These are phyloP conservation scores for Penicillium salamii DNA, from an alignment of 495 filamentous ascomycete genomes.

Conservation along the genomic window DNA sequence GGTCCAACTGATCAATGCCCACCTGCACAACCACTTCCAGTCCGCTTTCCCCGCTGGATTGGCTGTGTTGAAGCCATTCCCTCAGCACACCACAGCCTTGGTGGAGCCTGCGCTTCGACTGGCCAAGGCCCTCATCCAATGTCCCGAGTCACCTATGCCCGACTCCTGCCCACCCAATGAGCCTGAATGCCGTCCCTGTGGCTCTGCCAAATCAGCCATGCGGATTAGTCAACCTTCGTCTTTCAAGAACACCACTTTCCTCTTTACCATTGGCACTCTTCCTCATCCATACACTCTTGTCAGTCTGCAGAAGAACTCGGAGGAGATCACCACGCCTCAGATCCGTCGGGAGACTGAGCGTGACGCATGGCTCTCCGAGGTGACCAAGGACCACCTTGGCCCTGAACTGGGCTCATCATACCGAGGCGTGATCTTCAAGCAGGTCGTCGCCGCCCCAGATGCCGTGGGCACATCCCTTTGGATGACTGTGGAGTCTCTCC, in stretches of 20 bases:
- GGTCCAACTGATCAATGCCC: constrained; percentile 74
- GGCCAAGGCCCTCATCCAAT: constrained; percentile 68
- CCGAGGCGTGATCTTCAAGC: constrained; percentile 74
- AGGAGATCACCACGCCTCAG: constrained; percentile 59
- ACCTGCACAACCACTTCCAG: constrained; percentile 85
- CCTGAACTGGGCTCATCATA: constrained; percentile 55
- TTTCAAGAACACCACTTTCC: constrained; percentile 58
- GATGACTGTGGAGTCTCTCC: constrained; percentile 71
- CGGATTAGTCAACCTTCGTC: constrained; percentile 54
- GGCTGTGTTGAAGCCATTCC: constrained; percentile 72
- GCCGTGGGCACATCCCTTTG: constrained; percentile 64
- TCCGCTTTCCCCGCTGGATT: constrained; percentile 74
- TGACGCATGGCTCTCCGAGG: constrained; percentile 72
- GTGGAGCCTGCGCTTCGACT: constrained; percentile 66
- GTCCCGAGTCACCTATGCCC: constrained; percentile 66
- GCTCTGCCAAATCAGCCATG: constrained; percentile 46
- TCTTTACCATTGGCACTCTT: constrained; percentile 81
- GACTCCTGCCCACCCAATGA: constrained; percentile 83
- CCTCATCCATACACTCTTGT: constrained; percentile 87
- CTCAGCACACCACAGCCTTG: constrained; percentile 67
- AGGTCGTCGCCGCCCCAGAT: constrained; percentile 67
- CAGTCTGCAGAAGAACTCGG: constrained; percentile 52
- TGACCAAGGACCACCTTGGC: constrained; percentile 69
- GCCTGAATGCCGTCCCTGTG: constrained; percentile 70
- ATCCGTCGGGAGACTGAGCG: constrained; percentile 74